Conservation (phyloP, 306 rosid species). For the Cucumis cinereus region DNA sequence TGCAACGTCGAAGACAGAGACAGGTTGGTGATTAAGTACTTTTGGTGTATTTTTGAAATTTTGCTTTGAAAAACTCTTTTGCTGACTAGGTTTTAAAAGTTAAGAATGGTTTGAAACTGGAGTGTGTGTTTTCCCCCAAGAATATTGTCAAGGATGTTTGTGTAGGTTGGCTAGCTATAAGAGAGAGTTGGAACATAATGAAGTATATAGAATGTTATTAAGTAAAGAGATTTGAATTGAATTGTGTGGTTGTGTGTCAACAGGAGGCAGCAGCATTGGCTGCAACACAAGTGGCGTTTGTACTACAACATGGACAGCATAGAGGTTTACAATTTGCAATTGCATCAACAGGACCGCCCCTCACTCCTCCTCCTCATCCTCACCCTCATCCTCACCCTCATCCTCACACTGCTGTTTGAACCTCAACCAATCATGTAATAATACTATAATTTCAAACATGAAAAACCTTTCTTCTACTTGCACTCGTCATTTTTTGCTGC, state of each 20-base stretch:
- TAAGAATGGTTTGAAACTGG: background rate
- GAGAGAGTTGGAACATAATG: background rate
- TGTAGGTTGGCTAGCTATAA: background rate
- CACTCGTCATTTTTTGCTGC: background rate
- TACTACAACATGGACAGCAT: conserved; percentile 73
- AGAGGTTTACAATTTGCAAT: conserved; percentile 75
- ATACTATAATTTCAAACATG: background rate
- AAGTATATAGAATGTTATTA: background rate
- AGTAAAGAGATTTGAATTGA: background rate
- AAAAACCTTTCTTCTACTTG: background rate
- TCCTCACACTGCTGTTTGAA: background rate
- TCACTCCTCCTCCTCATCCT: background rate
- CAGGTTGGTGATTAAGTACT: conserved; percentile 25
- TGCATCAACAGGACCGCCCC: conserved; percentile 51
- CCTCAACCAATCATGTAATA: background rate
- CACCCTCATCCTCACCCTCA: background rate
- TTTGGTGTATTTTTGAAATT: background rate
- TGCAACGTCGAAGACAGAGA: conserved; percentile 49
- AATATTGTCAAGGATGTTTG: background rate
- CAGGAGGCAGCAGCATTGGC: conserved; percentile 97
- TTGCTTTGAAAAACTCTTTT: background rate
- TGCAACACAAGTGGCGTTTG: conserved; percentile 90
- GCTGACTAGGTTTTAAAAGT: background rate
- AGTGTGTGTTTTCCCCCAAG: background rate
- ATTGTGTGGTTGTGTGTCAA: conserved; percentile 9